A percentile compares a stretch with the other conserved stretches of the same genome.
These are phyloP conservation scores for Coniella lustricola DNA, from an alignment of 2,329 filamentous ascomycete species.

Conservation along the genomic window DNA sequence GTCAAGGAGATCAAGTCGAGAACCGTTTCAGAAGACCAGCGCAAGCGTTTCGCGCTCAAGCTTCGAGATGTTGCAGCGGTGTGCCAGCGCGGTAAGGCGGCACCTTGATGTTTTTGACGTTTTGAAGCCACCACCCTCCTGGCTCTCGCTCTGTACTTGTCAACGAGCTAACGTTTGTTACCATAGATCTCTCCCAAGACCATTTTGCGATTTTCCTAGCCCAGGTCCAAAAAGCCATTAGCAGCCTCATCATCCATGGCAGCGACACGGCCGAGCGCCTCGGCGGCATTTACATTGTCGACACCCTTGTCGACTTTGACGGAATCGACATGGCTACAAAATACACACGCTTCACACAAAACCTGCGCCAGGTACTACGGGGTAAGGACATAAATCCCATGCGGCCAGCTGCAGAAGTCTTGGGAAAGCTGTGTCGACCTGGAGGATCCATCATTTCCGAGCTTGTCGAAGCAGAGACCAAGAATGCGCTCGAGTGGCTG, in stretches of 20 bases:
- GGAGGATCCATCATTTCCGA: conserved; percentile 92
- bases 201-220: conserved; percentile 61
- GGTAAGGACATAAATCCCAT: conserved; percentile 89
- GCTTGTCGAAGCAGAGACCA: conserved; percentile 92
- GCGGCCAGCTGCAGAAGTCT: conserved; percentile 78
- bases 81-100: conserved; percentile 46
- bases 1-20: conserved; percentile 49
- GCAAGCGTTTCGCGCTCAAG: conserved; percentile 46
- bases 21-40: conserved; percentile 39
- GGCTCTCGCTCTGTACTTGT: neutral
- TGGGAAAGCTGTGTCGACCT: conserved; percentile 85
- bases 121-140: neutral
- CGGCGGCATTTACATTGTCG: conserved; percentile 85
- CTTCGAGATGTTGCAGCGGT: conserved; percentile 48
- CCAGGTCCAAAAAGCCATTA: conserved; percentile 50
- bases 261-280: conserved; percentile 82
- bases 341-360: conserved; percentile 88
- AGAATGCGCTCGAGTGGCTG: conserved; percentile 92
- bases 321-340: conserved; percentile 90
- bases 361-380: conserved; percentile 77
- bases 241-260: conserved; percentile 70
- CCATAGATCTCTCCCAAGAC: conserved; percentile 67
- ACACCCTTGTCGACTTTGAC: conserved; percentile 91
- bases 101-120: neutral
- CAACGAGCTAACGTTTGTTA: conserved; percentile 7